phyloP scores from a whole-genome alignment of 1,139 yeast species.

The Kurtzmaniella natalensis region DNA sequence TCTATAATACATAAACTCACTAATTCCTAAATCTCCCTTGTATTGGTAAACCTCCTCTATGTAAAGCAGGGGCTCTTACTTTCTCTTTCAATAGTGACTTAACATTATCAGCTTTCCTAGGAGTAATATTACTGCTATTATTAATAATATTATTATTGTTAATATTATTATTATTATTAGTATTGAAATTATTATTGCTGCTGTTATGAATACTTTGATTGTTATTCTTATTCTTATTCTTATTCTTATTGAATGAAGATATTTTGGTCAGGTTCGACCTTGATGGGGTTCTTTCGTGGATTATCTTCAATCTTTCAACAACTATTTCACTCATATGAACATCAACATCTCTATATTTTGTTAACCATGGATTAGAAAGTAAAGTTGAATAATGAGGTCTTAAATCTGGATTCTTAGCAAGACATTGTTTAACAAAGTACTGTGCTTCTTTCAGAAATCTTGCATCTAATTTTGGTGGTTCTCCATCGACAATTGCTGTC shows the following conservation, averaged over 20 bases:
- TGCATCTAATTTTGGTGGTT: slow-evolving; percentile 68
- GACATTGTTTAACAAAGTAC: slow-evolving; percentile 73
- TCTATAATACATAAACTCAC: slow-evolving; percentile 2
- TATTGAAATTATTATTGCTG: no score
- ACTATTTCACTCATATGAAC: slow-evolving; percentile 41
- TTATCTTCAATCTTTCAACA: slow-evolving; percentile 27
- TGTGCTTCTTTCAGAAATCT: slow-evolving; percentile 74
- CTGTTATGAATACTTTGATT: slow-evolving; percentile 12
- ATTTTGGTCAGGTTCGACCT: slow-evolving; percentile 4
- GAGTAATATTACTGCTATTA: slow-evolving; percentile 10
- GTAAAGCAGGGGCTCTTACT: slow-evolving; percentile 42
- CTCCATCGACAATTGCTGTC: slow-evolving; percentile 95
- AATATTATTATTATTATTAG: slow-evolving; percentile 15
- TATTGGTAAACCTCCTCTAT: slow-evolving; percentile 31
- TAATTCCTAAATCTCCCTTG: slow-evolving; percentile 2
- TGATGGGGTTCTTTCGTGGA: slow-evolving; percentile 19
- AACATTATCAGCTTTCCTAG: slow-evolving; percentile 17
- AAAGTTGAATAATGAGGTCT: slow-evolving; percentile 82
- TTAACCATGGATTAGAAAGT: slow-evolving; percentile 80
- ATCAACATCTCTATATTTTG: slow-evolving; percentile 39
- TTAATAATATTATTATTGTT: slow-evolving; percentile 15
- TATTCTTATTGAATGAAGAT: slow-evolving; percentile 13
- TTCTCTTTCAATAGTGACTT: slow-evolving; percentile 33
- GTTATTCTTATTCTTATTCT: slow-evolving; percentile 13
- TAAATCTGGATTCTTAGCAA: slow-evolving; percentile 73